These are phyloP conservation scores for Xerocomellus amylosporus DNA, from an alignment of 768 basidiomycete genomes.

Conservation along the genomic window DNA sequence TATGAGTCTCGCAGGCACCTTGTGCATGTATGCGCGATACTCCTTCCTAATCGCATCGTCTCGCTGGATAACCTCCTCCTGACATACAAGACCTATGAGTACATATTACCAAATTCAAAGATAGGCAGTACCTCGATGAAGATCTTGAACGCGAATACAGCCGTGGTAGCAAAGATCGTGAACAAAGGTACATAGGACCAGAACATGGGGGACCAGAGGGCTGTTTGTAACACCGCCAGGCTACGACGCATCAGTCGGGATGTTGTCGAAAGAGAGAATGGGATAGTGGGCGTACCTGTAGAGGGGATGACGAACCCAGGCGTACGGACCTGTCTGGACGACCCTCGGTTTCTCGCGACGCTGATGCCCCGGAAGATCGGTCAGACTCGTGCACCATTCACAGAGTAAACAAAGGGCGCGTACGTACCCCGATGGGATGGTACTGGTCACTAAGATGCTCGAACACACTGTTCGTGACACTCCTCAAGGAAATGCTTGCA, in stretches of 20 bases:
- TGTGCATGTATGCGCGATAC: conserved; percentile 12
- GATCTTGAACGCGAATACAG: conserved; percentile 3
- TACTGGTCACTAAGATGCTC: conserved; percentile 8
- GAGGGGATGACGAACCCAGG: conserved; percentile 14
- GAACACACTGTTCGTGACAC: background rate
- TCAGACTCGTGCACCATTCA: background rate
- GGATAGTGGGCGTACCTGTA: background rate
- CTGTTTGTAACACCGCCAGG: background rate
- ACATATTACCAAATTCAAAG: too few relatives aligned
- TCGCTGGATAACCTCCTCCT: conserved; percentile 10
- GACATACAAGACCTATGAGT: background rate
- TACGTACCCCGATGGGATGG: conserved; percentile 9
- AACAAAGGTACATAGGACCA: conserved; percentile 14
- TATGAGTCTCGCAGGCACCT: conserved; percentile 12
- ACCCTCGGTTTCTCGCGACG: conserved; percentile 12
- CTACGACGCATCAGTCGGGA: background rate
- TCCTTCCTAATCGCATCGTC: conserved; percentile 7
- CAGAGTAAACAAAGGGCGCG: too few relatives aligned
- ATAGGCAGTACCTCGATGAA: conserved; percentile 2
- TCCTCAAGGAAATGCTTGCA: background rate
- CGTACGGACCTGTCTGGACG: conserved; percentile 13
- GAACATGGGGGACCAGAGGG: background rate
- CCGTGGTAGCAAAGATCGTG: background rate
- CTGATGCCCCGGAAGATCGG: background rate
- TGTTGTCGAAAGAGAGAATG: background rate